Base-by-base conservation (phyloP, 2,329 filamentous ascomycete genomes). In the Bipolaris bicolor region DNA sequence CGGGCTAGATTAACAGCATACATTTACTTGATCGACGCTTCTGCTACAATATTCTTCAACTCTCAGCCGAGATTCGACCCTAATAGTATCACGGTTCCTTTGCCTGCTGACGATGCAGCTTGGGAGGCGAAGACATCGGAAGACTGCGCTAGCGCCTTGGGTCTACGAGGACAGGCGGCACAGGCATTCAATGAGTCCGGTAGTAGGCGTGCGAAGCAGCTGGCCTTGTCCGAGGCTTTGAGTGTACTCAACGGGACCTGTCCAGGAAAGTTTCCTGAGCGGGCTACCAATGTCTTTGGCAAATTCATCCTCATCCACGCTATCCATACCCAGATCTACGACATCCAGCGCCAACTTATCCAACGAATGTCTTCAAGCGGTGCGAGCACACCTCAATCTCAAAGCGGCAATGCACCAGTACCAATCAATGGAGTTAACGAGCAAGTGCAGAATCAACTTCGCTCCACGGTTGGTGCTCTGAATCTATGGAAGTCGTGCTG, bases 281-380 rank as follows among this genome's bases (percentile, higher is more conserved):
- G 86, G 43, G 84, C 84, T 20, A 91, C 89, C 1, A 92, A 91
- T 65, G 78, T 89, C 2, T 90, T 88, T 67, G 88, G 87, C 34
- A 92, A 92, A 68, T 91, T 91, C 66, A 58, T 92, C 53, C 75
- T 92, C 45, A 85, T 92, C 7, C 89, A 92, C 67, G 86, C 84
- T 11, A 78, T 92, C 50, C 81, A 90, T 53, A 81, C 85, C 5
- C 82, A 90, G 62, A 84, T 91, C 61, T 85, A 81, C 78, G 76
- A 78, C 52, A 75, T 79, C 40, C 82, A 83, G 65, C 80, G 79
- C 46, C 79, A 81, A 60, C 65, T 78, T 15, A 56, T 76, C 46
- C 73, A 61, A 11, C 61, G 65, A 44, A 51, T 66, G 33, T 70
- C 76, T 40, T 65, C 72, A 5, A 83, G 81, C 64, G 79, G 78